These are phyloP conservation scores for Cryptococcus depauperatus DNA, from an alignment of 1,284 basidiomycete species.

Conservation along the genomic window DNA sequence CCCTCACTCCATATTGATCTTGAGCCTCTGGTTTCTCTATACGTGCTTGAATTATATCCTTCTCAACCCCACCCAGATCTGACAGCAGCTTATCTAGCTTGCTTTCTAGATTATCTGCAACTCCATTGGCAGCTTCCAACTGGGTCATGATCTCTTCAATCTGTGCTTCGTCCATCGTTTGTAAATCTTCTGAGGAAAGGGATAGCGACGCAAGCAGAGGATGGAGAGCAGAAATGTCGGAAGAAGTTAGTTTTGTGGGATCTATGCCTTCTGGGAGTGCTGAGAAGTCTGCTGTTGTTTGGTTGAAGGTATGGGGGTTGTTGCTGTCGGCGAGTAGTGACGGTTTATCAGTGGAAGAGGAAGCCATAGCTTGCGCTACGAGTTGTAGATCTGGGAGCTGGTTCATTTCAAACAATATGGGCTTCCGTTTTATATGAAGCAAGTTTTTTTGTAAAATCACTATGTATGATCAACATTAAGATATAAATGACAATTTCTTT, in stretches of 20 bases:
- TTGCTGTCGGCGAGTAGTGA: neutral
- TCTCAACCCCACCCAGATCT: slow-evolving; percentile 30
- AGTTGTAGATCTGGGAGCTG: slow-evolving; percentile 41
- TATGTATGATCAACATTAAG: no score
- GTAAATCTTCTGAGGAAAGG: slow-evolving; percentile 6
- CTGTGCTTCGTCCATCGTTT: slow-evolving; percentile 12
- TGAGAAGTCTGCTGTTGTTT: neutral
- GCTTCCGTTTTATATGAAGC: no score
- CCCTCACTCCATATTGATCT: no score
- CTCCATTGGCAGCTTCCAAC: slow-evolving; percentile 40
- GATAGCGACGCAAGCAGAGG: slow-evolving; percentile 23
- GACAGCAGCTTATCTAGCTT: slow-evolving; percentile 39
- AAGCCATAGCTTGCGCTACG: slow-evolving; percentile 38
- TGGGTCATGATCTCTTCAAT: slow-evolving; percentile 35
- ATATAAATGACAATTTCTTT: slow-evolving; percentile 3
- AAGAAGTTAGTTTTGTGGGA: slow-evolving; percentile 18
- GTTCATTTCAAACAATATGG: slow-evolving; percentile 25
- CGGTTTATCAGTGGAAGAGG: slow-evolving; percentile 7
- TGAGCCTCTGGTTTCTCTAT: slow-evolving; percentile 30
- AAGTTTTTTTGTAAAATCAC: no score
- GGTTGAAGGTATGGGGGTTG: neutral
- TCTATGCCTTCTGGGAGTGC: slow-evolving; percentile 15
- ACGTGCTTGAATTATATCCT: slow-evolving; percentile 22
- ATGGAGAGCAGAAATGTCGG: slow-evolving; percentile 20
- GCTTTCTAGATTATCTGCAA: slow-evolving; percentile 42